Conservation (phyloP, 768 basidiomycete species). For the Lactarius evosmus region DNA sequence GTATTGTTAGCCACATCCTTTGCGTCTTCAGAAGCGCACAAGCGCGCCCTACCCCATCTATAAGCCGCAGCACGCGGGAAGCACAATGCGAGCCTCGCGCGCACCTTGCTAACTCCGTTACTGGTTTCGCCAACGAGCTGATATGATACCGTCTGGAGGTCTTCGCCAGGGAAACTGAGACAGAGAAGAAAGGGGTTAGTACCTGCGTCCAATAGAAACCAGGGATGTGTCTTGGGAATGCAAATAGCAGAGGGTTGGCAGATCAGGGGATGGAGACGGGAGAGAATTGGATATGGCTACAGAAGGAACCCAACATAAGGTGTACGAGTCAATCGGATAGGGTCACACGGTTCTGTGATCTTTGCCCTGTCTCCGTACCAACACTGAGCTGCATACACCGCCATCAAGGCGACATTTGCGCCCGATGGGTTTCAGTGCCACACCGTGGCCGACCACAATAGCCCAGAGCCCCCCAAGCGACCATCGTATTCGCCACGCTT, state of each 20-base stretch:
- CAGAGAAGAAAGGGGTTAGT: constrained; percentile 8
- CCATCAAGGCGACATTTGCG: not conserved
- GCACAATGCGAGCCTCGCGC: constrained; percentile 22
- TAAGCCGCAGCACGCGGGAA: not conserved
- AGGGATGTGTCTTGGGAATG: not conserved
- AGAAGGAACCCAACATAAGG: not conserved
- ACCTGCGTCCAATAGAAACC: not conserved
- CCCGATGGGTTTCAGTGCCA: not conserved
- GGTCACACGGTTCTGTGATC: not conserved
- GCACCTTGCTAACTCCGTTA: constrained; percentile 54
- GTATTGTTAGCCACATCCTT: constrained; percentile 42
- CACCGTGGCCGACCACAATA: not conserved
- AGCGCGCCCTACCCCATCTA: constrained; percentile 59
- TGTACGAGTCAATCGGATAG: not conserved
- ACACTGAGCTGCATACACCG: not conserved
- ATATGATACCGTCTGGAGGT: constrained; percentile 54
- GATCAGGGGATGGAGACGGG: not conserved
- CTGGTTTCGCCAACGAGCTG: constrained; percentile 53
- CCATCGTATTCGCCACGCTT: not conserved
- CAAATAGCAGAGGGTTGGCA: not conserved
- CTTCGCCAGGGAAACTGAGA: constrained; percentile 40
- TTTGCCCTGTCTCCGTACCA: not conserved
- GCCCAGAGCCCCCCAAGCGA: not conserved
- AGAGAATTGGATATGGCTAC: not conserved
- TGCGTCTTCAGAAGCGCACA: constrained; percentile 63